Evolutionary conservation across 495 filamentous ascomycete species (phyloP), one percentile per base, ranked within the genome.

Genomic region (Xylaria curta): DNA sequence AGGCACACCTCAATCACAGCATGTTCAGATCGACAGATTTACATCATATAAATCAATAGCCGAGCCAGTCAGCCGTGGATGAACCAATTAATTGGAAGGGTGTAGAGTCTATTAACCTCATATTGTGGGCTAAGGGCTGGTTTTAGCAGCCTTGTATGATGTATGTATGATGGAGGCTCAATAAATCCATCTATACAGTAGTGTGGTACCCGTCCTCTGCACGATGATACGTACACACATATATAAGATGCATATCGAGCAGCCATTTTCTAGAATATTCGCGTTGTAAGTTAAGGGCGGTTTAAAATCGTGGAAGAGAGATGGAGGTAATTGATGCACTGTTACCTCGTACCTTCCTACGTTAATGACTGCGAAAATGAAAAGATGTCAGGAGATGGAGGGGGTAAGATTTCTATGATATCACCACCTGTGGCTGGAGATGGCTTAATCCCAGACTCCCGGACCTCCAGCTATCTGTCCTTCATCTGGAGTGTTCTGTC

Each of bases 161-260:
- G 65, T 54, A 54, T 40, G 49, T 13, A 67, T 67, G 65, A 67
- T 67, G 65, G 46, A 26, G 28, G 65, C 49, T 67, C 44, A 28
- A 67, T 17, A 28, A n/a, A 24, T 0, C 36, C 19, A 62, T 62
- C 7, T 49, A 17, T 26, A 9, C 21, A 42, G 38, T 42, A 42
- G 10, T 3, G 36, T 3, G 7, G 6, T 26, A 36, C 6, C 28
- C 36, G 9, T n/a, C 0, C 9, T 62, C 12, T 8, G 36, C 33
- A 42, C 36, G 8, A 19, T 15, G 21, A n/a, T 40, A 2, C 58
- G 21, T 40, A n/a, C 9, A 24, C 28, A n/a, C 9, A 24, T 15
- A 42, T 62, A 31, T 36, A 28, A 59, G 10, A 33, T 12, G 12
- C 5, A 13, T 24, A 13, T 15, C 13, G 5, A 56, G 26, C 12